Conservation (phyloP, 768 basidiomycete species). For the Lentinula boryana region DNA sequence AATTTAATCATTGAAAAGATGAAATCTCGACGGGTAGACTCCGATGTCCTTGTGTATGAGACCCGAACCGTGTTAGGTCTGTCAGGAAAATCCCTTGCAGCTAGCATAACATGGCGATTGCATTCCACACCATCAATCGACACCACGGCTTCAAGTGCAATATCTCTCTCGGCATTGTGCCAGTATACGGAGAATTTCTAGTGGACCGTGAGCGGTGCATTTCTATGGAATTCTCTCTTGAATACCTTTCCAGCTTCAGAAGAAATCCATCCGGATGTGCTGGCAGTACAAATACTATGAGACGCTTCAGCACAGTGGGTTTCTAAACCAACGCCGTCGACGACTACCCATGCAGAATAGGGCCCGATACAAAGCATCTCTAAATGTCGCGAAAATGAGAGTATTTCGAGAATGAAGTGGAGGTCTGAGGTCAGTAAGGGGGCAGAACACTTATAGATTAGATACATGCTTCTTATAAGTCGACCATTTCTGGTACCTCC, state of each 20-base stretch:
- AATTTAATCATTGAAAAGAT: neutral
- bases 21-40: neutral
- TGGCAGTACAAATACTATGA: neutral
- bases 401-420: neutral
- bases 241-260: constrained; percentile 3
- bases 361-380: neutral
- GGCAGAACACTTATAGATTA: no score
- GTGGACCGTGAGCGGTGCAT: neutral
- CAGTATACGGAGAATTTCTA: constrained; percentile 5
- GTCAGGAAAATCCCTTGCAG: neutral
- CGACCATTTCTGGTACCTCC: no score
- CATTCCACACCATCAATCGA: constrained; percentile 2
- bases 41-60: neutral
- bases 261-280: neutral
- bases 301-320: neutral
- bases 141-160: neutral
- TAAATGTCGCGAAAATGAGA: neutral
- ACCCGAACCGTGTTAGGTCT: neutral
- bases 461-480: no score
- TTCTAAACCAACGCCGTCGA: neutral
- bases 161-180: neutral
- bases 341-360: neutral
- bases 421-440: neutral
- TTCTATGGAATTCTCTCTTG: neutral
- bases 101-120: constrained; percentile 3